A percentile compares a stretch with the other conserved stretches of the same genome.
Conservation (phyloP, 441 rosid species). For the Adansonia rubrostipa region DNA sequence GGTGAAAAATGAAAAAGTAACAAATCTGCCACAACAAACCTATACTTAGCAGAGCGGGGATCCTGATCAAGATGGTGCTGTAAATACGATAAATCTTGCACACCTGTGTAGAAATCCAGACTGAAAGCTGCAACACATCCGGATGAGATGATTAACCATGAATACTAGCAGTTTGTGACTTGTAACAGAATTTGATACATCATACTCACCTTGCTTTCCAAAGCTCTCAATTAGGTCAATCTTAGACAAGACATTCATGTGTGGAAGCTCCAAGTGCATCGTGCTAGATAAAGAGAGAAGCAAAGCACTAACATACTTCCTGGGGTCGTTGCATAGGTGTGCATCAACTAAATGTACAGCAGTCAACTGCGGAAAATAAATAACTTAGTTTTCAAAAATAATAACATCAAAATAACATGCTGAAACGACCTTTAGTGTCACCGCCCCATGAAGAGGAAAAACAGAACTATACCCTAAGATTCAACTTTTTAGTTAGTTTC, state of each 20-base stretch:
- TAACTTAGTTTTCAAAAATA: conserved; percentile 15
- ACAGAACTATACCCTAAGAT: conserved; percentile 67
- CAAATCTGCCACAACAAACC: conserved; percentile 45
- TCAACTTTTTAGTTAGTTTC: conserved; percentile 72
- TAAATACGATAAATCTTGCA: conserved; percentile 83
- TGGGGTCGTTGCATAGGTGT: conserved; percentile 83
- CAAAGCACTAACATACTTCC: conserved; percentile 81
- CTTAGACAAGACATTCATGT: conserved; percentile 85
- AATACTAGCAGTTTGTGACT: neutral
- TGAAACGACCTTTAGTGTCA: conserved; percentile 5
- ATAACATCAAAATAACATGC: conserved; percentile 21
- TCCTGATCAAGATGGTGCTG: conserved; percentile 67
- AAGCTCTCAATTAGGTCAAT: conserved; percentile 85
- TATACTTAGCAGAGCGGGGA: conserved; percentile 83
- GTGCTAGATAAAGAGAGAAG: conserved; percentile 82
- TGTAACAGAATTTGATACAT: neutral
- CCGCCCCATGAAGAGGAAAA: neutral
- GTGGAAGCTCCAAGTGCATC: conserved; percentile 95
- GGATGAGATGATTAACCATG: conserved; percentile 24
- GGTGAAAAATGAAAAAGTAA: neutral
- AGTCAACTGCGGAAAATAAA: conserved; percentile 63
- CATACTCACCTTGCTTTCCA: conserved; percentile 71
- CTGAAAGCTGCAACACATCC: conserved; percentile 66
- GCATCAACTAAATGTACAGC: conserved; percentile 88
- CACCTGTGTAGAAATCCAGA: conserved; percentile 82